Conservation (phyloP, 306 rosid species). For the Mimosa pudica region DNA sequence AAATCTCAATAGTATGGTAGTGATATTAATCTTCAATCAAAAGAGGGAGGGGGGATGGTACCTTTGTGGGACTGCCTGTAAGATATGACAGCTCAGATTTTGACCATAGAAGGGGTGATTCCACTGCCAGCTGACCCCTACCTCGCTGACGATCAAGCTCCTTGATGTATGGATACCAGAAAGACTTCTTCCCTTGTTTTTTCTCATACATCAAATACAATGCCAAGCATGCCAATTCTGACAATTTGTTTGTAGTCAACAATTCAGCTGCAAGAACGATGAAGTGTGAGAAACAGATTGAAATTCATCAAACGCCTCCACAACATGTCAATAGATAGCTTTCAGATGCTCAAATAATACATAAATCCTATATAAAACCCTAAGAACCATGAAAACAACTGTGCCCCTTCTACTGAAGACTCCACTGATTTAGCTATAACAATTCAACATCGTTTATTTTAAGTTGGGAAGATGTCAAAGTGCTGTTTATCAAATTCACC, state of each 20-base stretch:
- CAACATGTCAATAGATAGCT: conserved; percentile 11
- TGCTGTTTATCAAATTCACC: neutral
- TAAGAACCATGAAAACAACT: conserved; percentile 17
- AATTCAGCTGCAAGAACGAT: conserved; percentile 77
- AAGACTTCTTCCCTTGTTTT: conserved; percentile 97
- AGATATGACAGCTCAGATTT: conserved; percentile 83
- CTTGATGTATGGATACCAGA: conserved; percentile 88
- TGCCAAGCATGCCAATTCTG: conserved; percentile 98
- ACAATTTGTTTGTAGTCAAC: conserved; percentile 88
- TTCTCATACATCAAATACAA: conserved; percentile 98
- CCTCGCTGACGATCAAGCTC: conserved; percentile 99
- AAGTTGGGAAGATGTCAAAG: conserved; percentile 6
- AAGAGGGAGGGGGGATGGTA: conserved; percentile 14
- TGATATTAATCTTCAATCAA: conserved; percentile 19
- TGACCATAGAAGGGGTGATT: conserved; percentile 95
- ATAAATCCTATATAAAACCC: neutral
- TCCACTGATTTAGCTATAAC: conserved; percentile 2
- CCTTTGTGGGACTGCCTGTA: conserved; percentile 90
- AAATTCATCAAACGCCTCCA: conserved; percentile 2
- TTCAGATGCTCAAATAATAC: conserved; percentile 23
- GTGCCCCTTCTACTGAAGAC: neutral
- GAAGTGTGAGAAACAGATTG: conserved; percentile 31
- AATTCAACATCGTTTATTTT: neutral
- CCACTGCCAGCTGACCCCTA: conserved; percentile 90
- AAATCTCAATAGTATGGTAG: conserved; percentile 1